Percentiles rank a stretch among this genome's conserved stretches.
Conservation (phyloP, 495 filamentous ascomycete genomes). For the Aspergillus affinis region DNA sequence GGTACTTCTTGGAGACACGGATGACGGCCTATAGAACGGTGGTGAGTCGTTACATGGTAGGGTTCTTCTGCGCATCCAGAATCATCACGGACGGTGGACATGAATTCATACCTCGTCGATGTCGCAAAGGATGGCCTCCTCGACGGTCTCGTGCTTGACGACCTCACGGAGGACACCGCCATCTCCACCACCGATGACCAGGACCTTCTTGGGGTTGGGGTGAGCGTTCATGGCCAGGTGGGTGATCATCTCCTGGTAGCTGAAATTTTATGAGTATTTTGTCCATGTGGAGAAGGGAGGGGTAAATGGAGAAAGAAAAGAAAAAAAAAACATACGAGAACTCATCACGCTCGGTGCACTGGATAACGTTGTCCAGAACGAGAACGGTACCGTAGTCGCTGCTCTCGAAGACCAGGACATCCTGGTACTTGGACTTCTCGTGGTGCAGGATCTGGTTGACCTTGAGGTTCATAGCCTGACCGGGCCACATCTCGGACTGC, state of each 20-base stretch:
- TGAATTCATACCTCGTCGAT: conserved; percentile 90
- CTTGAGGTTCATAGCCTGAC: conserved; percentile 97
- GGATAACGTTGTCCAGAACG: conserved; percentile 98
- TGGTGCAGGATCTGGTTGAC: conserved; percentile 97
- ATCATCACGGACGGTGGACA: background rate
- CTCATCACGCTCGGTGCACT: conserved; percentile 97
- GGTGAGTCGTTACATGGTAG: background rate
- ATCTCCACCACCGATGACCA: conserved; percentile 97
- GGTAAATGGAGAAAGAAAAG: background rate
- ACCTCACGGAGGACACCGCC: conserved; percentile 97
- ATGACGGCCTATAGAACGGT: conserved; percentile 72
- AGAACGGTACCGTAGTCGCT: conserved; percentile 95
- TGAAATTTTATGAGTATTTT: conserved; percentile 20
- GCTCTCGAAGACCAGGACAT: conserved; percentile 96
- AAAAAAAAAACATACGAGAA: conserved; percentile 62
- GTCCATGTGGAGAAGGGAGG: background rate
- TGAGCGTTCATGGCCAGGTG: conserved; percentile 98
- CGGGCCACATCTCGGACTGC: conserved; percentile 96
- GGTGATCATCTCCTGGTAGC: conserved; percentile 99
- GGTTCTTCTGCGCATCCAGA: background rate
- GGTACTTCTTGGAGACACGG: conserved; percentile 96
- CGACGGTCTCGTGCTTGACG: conserved; percentile 91
- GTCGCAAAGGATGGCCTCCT: conserved; percentile 95
- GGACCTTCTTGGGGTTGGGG: conserved; percentile 94
- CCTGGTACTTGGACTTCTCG: conserved; percentile 98